These are phyloP conservation scores for Hygrocybe punicea DNA, from an alignment of 768 basidiomycete genomes.

Conservation along the genomic window DNA sequence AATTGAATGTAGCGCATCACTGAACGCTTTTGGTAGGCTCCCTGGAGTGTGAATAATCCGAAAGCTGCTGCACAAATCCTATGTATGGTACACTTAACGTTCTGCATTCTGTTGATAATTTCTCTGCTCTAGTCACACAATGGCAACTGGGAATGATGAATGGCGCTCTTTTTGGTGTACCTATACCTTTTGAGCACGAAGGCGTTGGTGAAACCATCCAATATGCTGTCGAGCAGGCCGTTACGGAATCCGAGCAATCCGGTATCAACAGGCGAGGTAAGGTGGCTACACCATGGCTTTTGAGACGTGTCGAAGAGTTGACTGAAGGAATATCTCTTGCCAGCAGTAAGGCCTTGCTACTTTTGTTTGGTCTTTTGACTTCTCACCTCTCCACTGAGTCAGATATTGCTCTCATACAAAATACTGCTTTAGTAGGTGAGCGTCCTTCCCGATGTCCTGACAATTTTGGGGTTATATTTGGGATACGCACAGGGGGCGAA, in stretches of 20 bases:
- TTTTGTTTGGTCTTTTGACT: not conserved
- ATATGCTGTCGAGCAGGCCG: constrained; percentile 75
- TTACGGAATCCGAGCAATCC: constrained; percentile 76
- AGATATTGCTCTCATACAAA: constrained; percentile 86
- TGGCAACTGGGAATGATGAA: constrained; percentile 67
- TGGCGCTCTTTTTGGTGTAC: constrained; percentile 81
- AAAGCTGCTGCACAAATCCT: constrained; percentile 69
- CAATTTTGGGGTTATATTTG: constrained; percentile 2
- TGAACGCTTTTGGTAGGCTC: constrained; percentile 49
- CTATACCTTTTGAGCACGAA: constrained; percentile 80
- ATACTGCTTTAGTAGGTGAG: constrained; percentile 80
- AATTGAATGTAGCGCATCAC: not conserved
- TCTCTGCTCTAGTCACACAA: constrained; percentile 55
- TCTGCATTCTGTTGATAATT: constrained; percentile 1
- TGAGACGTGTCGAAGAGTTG: constrained; percentile 77
- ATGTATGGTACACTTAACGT: constrained; percentile 41
- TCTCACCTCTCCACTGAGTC: constrained; percentile 11
- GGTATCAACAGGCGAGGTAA: constrained; percentile 81
- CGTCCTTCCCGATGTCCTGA: constrained; percentile 6
- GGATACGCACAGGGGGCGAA: constrained; percentile 53
- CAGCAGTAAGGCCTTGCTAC: constrained; percentile 8
- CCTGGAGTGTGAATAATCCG: constrained; percentile 71
- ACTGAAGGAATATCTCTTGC: constrained; percentile 68
- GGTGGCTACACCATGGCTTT: constrained; percentile 92
- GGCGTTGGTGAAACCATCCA: constrained; percentile 67